Base-by-base conservation (phyloP, 176 grass and related monocot genomes). In the Avena sativa region DNA sequence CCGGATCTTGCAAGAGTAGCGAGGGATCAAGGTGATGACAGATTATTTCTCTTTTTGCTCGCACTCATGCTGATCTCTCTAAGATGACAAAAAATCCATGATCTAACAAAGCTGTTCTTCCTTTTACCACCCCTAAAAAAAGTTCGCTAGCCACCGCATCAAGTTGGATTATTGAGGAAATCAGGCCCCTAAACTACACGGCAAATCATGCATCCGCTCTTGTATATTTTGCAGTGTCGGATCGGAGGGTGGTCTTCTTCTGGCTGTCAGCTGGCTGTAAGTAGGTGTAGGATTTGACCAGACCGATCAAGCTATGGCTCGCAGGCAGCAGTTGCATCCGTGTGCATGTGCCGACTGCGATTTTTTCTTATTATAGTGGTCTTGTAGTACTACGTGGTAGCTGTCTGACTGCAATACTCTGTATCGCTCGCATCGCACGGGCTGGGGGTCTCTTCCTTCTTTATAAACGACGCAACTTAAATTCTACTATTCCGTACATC, bases 271-370 rank as follows among this genome's bases (percentile, higher is more conserved):
- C 48, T 75, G 46, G 62, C 79, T 34, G 61, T 12, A 55, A 36
- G 77, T 72, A 5, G 77, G 80, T 86, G 53, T 25, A 2, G 77
- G 76, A 61, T 73, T 86, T 86, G 76, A 72, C 75, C 3, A 14
- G 63, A 80, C 51, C 23, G 17, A 61, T 21, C 11, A 69, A 47
- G 51, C 26, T 38, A 43, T 43, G 40, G 13, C 20, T 15, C 32
- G n/a, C 12, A 25, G 57, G 19, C 40, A 53, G 47, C 49, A 21
- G 79, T n/a, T 9, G 19, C 57, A 21, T 20, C 19, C 57, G 23
- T 58, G 63, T 58, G 63, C 88, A 81, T 89, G 88, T 81, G 88
- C 76, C 47, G 44, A 40, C 38, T 36, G 25, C 25, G 43, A 47
- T 84, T 84, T 62, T 48, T 9, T 9, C 9, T 10, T 8, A 10